A percentile compares a stretch with the other conserved stretches of the same genome.
These are phyloP conservation scores for Butyriboletus loyo DNA, from an alignment of 768 basidiomycete genomes.

Conservation along the genomic window DNA sequence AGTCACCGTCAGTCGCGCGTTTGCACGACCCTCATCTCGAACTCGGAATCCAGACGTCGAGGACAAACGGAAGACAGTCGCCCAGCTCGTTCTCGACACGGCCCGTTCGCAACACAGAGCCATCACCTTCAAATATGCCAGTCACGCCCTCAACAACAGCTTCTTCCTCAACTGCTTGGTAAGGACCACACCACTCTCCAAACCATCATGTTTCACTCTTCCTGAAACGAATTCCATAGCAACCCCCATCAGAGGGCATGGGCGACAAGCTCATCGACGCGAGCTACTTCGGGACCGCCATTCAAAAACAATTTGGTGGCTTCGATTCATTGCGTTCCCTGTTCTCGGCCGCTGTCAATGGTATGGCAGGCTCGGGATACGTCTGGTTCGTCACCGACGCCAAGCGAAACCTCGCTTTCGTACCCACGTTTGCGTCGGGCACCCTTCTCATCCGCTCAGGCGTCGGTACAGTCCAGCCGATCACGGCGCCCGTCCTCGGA, in stretches of 20 bases:
- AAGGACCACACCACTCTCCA: slow-evolving; percentile 29
- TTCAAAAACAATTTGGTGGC: slow-evolving; percentile 52
- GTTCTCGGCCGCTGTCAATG: slow-evolving; percentile 72
- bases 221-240: slow-evolving; percentile 18
- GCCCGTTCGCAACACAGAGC: slow-evolving; percentile 55
- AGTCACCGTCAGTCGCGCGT: slow-evolving; percentile 16
- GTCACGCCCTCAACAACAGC: slow-evolving; percentile 89
- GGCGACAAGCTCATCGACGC: slow-evolving; percentile 19
- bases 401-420: slow-evolving; percentile 58
- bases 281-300: slow-evolving; percentile 15
- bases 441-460: slow-evolving; percentile 78
- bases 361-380: slow-evolving; percentile 78
- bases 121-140: slow-evolving; percentile 87
- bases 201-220: background rate
- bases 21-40: background rate
- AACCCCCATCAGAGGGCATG: slow-evolving; percentile 29
- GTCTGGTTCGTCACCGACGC: slow-evolving; percentile 84
- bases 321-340: slow-evolving; percentile 68
- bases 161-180: slow-evolving; percentile 91
- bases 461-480: slow-evolving; percentile 30
- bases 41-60: slow-evolving; percentile 44
- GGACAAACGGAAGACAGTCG: slow-evolving; percentile 54
- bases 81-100: slow-evolving; percentile 70
- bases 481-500: slow-evolving; percentile 29
- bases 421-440: slow-evolving; percentile 87